Evolutionary conservation across 495 filamentous ascomycete species (phyloP).

Genomic region (Xylaria venustula): DNA sequence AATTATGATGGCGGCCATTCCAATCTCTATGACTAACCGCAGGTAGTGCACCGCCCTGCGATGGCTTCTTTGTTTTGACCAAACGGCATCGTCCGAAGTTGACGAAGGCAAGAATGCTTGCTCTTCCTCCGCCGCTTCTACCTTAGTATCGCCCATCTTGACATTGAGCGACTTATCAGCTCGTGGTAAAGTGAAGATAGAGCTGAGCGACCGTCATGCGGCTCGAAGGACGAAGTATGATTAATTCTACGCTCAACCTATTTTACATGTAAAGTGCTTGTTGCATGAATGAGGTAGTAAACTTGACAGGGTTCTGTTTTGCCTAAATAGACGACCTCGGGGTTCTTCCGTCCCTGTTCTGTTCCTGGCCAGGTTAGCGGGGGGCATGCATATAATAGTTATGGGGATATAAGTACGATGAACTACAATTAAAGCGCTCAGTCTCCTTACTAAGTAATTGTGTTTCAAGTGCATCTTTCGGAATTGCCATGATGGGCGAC

Average conservation of each 20-base stretch:
- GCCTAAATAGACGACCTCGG: constrained; percentile 13
- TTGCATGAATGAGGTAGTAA: constrained; percentile 8
- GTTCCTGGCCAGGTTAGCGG: constrained; percentile 23
- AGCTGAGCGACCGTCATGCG: not conserved
- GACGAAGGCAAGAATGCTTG: constrained; percentile 29
- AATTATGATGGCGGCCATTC: constrained; percentile 22
- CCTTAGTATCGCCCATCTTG: constrained; percentile 21
- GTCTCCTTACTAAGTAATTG: no score
- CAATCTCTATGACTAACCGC: constrained; percentile 24
- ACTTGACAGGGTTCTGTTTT: constrained; percentile 11
- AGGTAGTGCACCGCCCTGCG: constrained; percentile 12
- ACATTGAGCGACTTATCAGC: not conserved
- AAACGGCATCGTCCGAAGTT: constrained; percentile 10
- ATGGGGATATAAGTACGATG: no score
- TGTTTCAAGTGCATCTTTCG: no score
- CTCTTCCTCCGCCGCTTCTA: constrained; percentile 29
- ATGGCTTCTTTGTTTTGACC: constrained; percentile 10
- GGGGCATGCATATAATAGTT: not conserved
- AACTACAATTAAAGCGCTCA: no score
- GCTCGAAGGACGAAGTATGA: not conserved
- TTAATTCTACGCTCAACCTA: no score
- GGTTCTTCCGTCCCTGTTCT: constrained; percentile 4
- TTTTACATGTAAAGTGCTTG: not conserved
- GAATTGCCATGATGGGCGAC: no score
- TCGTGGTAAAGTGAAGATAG: not conserved